A percentile compares a stretch with the other conserved stretches of the same genome.
These are phyloP conservation scores for Globisporangium yorkense DNA, from an alignment of 352 stramenopile species.

Conservation along the genomic window DNA sequence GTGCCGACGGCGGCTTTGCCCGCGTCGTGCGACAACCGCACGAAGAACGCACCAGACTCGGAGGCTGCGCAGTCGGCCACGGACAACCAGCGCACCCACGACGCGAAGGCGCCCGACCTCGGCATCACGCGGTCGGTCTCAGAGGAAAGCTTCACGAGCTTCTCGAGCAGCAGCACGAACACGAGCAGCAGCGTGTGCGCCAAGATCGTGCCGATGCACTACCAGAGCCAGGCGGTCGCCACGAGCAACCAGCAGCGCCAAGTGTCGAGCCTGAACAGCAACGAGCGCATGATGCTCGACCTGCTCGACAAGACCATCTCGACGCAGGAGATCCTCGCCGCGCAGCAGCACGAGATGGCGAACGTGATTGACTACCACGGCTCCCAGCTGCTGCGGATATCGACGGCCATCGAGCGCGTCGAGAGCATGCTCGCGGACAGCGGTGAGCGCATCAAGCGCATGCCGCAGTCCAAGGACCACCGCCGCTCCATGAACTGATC, in stretches of 20 bases:
- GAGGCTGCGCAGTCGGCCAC: not conserved
- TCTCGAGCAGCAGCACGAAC: slow-evolving; percentile 7
- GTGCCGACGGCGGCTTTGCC: not conserved
- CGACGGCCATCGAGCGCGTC: slow-evolving; percentile 60
- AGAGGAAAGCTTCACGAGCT: slow-evolving; percentile 15
- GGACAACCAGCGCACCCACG: slow-evolving; percentile 16
- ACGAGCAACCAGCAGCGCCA: slow-evolving; percentile 21
- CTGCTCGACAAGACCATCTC: slow-evolving; percentile 74
- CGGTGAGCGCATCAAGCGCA: slow-evolving; percentile 22
- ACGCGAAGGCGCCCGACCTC: slow-evolving; percentile 10
- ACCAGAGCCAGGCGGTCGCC: slow-evolving; percentile 11
- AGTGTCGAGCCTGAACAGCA: slow-evolving; percentile 42
- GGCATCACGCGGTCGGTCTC: slow-evolving; percentile 13
- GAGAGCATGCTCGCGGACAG: slow-evolving; percentile 54
- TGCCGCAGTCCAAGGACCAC: slow-evolving; percentile 8
- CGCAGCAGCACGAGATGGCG: slow-evolving; percentile 70
- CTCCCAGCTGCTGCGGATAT: slow-evolving; percentile 58
- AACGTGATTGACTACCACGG: slow-evolving; percentile 58
- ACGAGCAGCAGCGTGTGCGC: slow-evolving; percentile 11
- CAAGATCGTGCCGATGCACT: slow-evolving; percentile 14
- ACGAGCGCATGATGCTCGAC: slow-evolving; percentile 68
- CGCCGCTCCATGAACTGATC: slow-evolving; percentile 13
- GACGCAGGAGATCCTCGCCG: slow-evolving; percentile 70
- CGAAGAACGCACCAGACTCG: not conserved
- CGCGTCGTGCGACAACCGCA: not conserved